Evolutionary conservation across 441 rosid genomes (phyloP), one percentile per base, ranked within the genome.

Genomic region (Hura crepitans): DNA sequence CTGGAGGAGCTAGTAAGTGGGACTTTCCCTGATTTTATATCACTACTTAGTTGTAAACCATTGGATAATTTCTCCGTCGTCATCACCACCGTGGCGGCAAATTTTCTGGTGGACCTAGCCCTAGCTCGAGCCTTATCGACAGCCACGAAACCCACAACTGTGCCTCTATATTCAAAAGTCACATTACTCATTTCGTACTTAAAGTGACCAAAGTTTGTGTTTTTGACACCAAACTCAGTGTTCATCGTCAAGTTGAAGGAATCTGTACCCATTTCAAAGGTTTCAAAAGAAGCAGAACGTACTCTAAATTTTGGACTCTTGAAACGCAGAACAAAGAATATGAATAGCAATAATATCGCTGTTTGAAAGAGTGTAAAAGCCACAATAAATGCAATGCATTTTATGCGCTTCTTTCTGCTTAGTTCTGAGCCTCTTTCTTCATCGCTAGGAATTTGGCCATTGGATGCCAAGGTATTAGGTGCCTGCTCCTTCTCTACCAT

Each of bases 191-290:
- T 62, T 37, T 60, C 65, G 39, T 69, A 73, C 68, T 73, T 73
- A 28, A 69, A 77, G 49, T 70, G 69, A 28, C 80, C 80, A 15
- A 73, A 73, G 25, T 77, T 73, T 2, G 72, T 65, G 72, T 77
- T 77, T 47, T 77, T 77, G 1, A 77, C 72, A 5, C 42, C 62
- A 46, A 77, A 59, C 30, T 70, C 55, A 15, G 69, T 47, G 17
- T 65, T 46, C 61, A 77, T 50, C 13, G 64, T 58, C 31, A 73
- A 6, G 11, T 73, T 31, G 60, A 69, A 73, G 28, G 59, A 69
- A 6, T 58, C 6, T 20, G 30, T 18, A 46, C 46, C 35, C 0
- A 70, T 37, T 9, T 47, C 35, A 14, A 47, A 70, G 47, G 27
- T 47, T 2, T 28, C 28, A 30, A 60, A 47, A 46, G 49, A 59